These are phyloP conservation scores for Rhizophora mangle DNA, from an alignment of 345 rosid genomes.

Conservation along the genomic window DNA sequence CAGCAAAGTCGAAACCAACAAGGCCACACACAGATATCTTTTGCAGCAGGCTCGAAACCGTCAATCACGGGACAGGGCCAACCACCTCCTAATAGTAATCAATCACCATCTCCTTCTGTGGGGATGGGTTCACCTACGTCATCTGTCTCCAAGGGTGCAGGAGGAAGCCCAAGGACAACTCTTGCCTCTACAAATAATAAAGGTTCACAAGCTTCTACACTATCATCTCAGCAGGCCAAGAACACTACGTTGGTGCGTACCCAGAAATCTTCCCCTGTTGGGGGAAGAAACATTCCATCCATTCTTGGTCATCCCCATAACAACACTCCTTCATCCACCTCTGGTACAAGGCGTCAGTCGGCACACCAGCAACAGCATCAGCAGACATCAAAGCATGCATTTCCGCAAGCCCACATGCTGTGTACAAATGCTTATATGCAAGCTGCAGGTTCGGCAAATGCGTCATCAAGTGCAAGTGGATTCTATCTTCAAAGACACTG, in stretches of 20 bases:
- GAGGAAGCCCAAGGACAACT: slow-evolving; percentile 88
- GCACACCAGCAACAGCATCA: slow-evolving; percentile 45
- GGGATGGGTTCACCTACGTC: slow-evolving; percentile 79
- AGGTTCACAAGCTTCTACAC: slow-evolving; percentile 59
- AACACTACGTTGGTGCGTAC: slow-evolving; percentile 47
- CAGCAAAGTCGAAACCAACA: slow-evolving; percentile 72
- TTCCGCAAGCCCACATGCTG: slow-evolving; percentile 59
- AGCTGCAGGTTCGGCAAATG: slow-evolving; percentile 32
- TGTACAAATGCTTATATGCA: slow-evolving; percentile 57
- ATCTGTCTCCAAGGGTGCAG: slow-evolving; percentile 71
- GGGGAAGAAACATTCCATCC: slow-evolving; percentile 60
- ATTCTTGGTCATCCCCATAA: slow-evolving; percentile 61
- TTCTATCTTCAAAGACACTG: slow-evolving; percentile 67
- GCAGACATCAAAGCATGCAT: slow-evolving; percentile 50
- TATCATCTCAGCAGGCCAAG: slow-evolving; percentile 69
- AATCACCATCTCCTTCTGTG: slow-evolving; percentile 58
- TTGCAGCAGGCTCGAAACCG: slow-evolving; percentile 65
- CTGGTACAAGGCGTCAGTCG: slow-evolving; percentile 54
- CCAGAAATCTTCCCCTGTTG: slow-evolving; percentile 58
- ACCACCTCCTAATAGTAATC: slow-evolving; percentile 48
- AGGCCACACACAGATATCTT: slow-evolving; percentile 68
- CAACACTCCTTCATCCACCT: slow-evolving; percentile 36
- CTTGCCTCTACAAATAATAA: slow-evolving; percentile 59
- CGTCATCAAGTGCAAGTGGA: slow-evolving; percentile 40
- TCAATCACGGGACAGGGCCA: slow-evolving; percentile 45